A percentile compares a stretch with the other conserved stretches of the same genome.
Evolutionary conservation across 2,329 filamentous ascomycete species (phyloP).

Genomic region (Tolypocladium inflatum): DNA sequence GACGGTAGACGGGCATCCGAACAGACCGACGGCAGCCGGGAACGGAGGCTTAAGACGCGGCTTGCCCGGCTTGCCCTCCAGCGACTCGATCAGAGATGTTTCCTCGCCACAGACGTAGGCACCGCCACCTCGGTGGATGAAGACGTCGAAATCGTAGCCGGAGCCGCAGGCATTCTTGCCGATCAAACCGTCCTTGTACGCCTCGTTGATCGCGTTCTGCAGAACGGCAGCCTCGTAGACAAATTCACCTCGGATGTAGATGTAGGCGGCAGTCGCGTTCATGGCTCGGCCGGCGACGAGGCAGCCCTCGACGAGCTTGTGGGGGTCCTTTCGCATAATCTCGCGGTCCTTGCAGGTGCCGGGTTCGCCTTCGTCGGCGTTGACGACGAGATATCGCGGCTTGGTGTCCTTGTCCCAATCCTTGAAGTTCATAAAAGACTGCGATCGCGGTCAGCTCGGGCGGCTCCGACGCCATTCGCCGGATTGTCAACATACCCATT

Average conservation of each 20-base stretch:
- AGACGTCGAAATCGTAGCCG: conserved; percentile 97
- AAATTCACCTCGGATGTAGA: conserved; percentile 98
- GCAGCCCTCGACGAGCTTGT: conserved; percentile 97
- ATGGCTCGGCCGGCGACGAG: conserved; percentile 92
- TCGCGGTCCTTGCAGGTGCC: conserved; percentile 99
- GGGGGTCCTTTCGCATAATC: conserved; percentile 99
- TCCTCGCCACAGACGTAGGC: conserved; percentile 98
- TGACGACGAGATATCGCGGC: conserved; percentile 94
- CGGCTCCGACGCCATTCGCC: too few relatives aligned
- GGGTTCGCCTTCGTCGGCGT: conserved; percentile 96
- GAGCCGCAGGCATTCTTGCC: conserved; percentile 97
- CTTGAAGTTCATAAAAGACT: conserved; percentile 99
- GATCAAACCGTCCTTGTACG: conserved; percentile 87
- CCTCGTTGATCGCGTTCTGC: conserved; percentile 94
- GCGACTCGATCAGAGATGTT: conserved; percentile 93
- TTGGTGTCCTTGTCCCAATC: conserved; percentile 98
- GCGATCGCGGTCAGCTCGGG: conserved; percentile 3
- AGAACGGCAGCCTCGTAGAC: conserved; percentile 90
- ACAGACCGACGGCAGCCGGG: conserved; percentile 92
- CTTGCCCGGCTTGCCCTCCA: conserved; percentile 98
- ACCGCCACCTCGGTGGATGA: conserved; percentile 90
- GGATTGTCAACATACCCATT: conserved; percentile 66
- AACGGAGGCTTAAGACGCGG: conserved; percentile 97
- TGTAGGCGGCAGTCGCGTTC: conserved; percentile 98
- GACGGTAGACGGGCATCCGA: conserved; percentile 95